Base-by-base conservation (phyloP, 495 filamentous ascomycete species). In the Aspergillus coremiiformis region DNA sequence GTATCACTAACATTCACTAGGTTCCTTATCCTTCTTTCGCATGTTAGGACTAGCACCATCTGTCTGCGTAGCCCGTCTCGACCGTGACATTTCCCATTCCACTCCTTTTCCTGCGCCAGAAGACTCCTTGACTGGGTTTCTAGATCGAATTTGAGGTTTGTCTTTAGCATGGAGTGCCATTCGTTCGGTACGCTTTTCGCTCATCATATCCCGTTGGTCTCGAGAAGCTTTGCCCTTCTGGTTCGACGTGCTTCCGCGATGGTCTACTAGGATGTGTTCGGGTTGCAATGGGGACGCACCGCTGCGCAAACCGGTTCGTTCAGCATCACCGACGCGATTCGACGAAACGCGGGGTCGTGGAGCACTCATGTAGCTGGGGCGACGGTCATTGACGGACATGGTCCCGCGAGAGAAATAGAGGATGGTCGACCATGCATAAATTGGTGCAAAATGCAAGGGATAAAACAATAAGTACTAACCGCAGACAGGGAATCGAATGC, bases 101-200 rank as follows among this genome's bases (percentile, higher is more conserved):
- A 59, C 58, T 44, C 71, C 57, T 45, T 66, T 77, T 20, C 68
- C 57, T 44, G 69, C 66, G 51, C 59, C 71, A 32, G 65, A 71
- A 1, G 78, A 64, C 37, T 80, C 76, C 64, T 85, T 84, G 47
- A 84, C 75, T 6, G 86, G 82, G 57, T 84, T 89, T 62, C 76
- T 77, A 17, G 79, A 77, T 51, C 83, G 75, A 56, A 78, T 67
- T 11, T 82, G 78, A 43, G 84, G 55, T 39, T 77, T 84, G 54
- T 90, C 85, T 55, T 77, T 78, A 7, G 80, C 84, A 10, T 85
- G 84, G 44, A 86, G 66, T 50, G 80, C 76, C 22, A 64, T 56
- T 19, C 72, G 67, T 47, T 76, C 73, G 9, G 63, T 61, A 23
- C 69, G 68, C 50, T 70, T 74, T 37, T 71, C 69, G 37, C 54